These are phyloP conservation scores for Poa pratensis DNA, from an alignment of 176 grass and related monocot genomes.

Conservation along the genomic window DNA sequence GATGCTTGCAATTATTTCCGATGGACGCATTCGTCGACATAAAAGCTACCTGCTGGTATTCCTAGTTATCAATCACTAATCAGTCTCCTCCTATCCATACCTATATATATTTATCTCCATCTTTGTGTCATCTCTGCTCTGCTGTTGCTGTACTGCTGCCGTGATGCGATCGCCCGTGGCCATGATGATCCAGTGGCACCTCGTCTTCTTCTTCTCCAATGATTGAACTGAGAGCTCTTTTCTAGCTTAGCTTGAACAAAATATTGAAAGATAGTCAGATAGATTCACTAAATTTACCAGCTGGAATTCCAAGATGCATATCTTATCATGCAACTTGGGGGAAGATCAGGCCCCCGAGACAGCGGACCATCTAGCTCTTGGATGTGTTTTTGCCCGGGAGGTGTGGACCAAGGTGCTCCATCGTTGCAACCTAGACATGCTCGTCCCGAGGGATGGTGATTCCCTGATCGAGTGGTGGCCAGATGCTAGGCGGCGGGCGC, in stretches of 20 bases:
- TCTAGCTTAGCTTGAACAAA: neutral
- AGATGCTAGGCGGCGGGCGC: too few relatives aligned
- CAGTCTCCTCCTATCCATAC: neutral
- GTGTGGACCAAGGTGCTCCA: too few relatives aligned
- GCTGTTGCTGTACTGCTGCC: slow-evolving; percentile 9
- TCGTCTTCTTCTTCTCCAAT: neutral
- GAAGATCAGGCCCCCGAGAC: too few relatives aligned
- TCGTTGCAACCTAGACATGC: too few relatives aligned
- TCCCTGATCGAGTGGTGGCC: too few relatives aligned
- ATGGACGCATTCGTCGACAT: neutral
- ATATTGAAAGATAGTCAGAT: neutral
- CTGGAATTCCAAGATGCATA: slow-evolving; percentile 6
- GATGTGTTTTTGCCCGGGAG: too few relatives aligned
- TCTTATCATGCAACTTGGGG: slow-evolving; percentile 36
- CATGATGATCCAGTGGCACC: slow-evolving; percentile 12
- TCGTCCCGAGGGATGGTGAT: too few relatives aligned
- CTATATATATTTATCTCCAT: neutral
- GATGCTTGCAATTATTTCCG: slow-evolving; percentile 20
- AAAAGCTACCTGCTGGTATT: neutral
- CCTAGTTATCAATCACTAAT: neutral
- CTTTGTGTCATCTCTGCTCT: neutral
- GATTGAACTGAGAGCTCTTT: neutral
- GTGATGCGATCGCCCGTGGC: neutral
- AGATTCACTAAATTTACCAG: neutral
- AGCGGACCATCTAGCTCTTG: too few relatives aligned